These are phyloP conservation scores for Sugiyamaella mastotermitis DNA, from an alignment of 805 yeast genomes.

Conservation along the genomic window DNA sequence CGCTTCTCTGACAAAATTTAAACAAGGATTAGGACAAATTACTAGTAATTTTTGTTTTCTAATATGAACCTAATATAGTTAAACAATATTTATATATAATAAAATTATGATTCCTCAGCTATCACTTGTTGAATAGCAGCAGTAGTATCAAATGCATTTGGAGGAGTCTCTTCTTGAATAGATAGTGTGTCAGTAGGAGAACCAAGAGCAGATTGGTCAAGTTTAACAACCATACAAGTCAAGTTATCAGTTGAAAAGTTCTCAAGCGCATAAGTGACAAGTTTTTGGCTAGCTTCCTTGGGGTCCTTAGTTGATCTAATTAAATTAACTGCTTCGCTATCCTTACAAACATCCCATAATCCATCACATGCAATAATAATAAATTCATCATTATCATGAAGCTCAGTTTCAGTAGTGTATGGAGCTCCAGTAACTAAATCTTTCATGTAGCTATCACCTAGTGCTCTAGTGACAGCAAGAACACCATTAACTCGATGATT, in stretches of 20 bases:
- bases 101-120: too few species aligned
- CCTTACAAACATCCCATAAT: slow-evolving; percentile 89
- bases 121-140: too few species aligned
- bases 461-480: slow-evolving; percentile 86
- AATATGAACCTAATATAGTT: too few species aligned
- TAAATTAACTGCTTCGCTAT: slow-evolving; percentile 73
- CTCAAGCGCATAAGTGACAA: slow-evolving; percentile 70
- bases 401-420: slow-evolving; percentile 81
- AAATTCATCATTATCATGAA: slow-evolving; percentile 63
- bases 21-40: too few species aligned
- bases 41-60: too few species aligned
- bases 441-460: slow-evolving; percentile 92
- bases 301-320: slow-evolving; percentile 54
- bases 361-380: slow-evolving; percentile 95
- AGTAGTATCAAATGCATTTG: too few species aligned
- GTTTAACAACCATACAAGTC: slow-evolving; percentile 81
- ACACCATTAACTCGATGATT: slow-evolving; percentile 93
- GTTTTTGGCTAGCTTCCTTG: slow-evolving; percentile 55
- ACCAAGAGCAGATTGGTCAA: slow-evolving; percentile 31
- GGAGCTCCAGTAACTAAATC: slow-evolving; percentile 85
- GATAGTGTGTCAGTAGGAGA: neutral
- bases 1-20: too few species aligned
- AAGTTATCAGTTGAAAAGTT: slow-evolving; percentile 83
- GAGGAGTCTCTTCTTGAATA: too few species aligned
- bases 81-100: too few species aligned